phyloP scores from a whole-genome alignment of 305 asterid species.

The Solanum hybrid region DNA sequence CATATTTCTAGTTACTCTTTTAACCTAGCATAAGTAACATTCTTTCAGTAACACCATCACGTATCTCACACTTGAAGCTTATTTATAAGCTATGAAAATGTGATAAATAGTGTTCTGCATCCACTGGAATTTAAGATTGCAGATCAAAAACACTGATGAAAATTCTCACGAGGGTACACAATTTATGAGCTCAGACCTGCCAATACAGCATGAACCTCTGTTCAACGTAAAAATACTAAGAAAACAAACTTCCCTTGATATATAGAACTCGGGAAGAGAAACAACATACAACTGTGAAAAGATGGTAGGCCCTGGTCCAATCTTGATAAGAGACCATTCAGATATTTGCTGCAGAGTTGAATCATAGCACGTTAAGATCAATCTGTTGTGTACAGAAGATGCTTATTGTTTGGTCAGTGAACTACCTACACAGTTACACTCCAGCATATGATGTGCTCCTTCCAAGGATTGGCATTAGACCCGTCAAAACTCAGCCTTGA shows the following conservation, averaged over 20 bases:
- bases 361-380: background rate
- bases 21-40: background rate
- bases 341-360: background rate
- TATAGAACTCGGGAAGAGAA: background rate
- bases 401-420: background rate
- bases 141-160: background rate
- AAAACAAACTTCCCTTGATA: background rate
- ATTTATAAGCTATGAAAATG: background rate
- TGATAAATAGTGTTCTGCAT: background rate
- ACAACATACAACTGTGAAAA: background rate
- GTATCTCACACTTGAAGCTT: background rate
- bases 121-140: background rate
- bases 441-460: background rate
- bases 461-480: background rate
- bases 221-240: background rate
- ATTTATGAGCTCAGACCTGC: background rate
- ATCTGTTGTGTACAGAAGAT: background rate
- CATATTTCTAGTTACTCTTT: background rate
- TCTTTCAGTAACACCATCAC: background rate
- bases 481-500: background rate
- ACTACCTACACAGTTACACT: background rate
- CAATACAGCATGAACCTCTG: background rate
- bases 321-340: background rate
- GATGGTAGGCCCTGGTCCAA: background rate
- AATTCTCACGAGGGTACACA: background rate